A percentile compares a stretch with the other conserved stretches of the same genome.
Conservation (phyloP, 176 grass and related monocot genomes). For the Oropetium thomaeum region DNA sequence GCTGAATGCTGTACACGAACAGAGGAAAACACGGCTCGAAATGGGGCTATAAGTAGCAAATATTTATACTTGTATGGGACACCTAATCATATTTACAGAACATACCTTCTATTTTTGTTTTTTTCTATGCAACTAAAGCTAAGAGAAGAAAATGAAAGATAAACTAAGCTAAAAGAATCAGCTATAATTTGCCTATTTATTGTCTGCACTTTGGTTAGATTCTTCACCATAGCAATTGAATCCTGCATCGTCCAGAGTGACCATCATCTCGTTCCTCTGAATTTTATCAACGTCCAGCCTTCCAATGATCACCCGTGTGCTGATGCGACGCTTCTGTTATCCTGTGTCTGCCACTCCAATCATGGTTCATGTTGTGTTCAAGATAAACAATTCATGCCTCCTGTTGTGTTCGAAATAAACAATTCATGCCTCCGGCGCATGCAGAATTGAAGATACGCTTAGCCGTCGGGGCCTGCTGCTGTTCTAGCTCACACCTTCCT, state of each 20-base stretch:
- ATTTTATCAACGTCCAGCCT: neutral
- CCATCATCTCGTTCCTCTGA: neutral
- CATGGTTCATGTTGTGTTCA: no score
- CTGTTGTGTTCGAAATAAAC: no score
- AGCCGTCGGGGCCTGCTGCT: neutral
- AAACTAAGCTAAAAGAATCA: conserved; percentile 60
- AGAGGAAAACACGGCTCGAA: neutral
- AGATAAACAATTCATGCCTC: no score
- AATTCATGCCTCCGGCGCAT: neutral
- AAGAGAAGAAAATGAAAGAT: neutral
- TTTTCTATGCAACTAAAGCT: neutral
- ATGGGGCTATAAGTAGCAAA: neutral
- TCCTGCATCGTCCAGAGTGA: conserved; percentile 4
- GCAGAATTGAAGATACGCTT: neutral
- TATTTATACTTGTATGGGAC: conserved; percentile 14
- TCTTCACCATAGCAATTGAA: conserved; percentile 55
- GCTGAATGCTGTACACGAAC: neutral
- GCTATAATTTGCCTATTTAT: conserved; percentile 44
- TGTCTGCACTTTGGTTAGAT: conserved; percentile 40
- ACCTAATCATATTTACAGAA: conserved; percentile 39
- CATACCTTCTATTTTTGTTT: neutral
- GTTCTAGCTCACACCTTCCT: conserved; percentile 5
- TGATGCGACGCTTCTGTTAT: conserved; percentile 9
- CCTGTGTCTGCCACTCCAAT: neutral
- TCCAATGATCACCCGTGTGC: neutral